phyloP scores from a whole-genome alignment of 768 basidiomycete species.

The Hydnomerulius pinastri region DNA sequence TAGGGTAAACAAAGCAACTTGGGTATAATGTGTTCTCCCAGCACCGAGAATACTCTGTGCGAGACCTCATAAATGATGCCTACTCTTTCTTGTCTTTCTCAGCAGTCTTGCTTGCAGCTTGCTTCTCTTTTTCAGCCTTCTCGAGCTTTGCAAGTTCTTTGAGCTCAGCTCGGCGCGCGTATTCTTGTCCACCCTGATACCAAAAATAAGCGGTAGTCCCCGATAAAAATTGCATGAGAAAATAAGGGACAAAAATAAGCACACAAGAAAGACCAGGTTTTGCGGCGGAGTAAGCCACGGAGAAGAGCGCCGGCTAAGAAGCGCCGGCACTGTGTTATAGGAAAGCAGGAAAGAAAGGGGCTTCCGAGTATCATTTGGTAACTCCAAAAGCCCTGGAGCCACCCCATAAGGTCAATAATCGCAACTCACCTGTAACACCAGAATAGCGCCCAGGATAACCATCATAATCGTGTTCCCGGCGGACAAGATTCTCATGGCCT shows the following conservation, averaged over 20 bases:
- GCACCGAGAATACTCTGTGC: background rate
- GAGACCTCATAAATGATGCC: background rate
- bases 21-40: background rate
- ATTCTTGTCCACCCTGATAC: constrained; percentile 83
- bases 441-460: constrained; percentile 61
- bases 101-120: constrained; percentile 2
- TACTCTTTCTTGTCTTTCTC: constrained; percentile 36
- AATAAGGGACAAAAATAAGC: constrained; percentile 9
- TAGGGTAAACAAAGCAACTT: constrained; percentile 8
- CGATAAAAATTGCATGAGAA: constrained; percentile 7
- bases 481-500: constrained; percentile 78
- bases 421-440: constrained; percentile 68
- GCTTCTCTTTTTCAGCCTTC: constrained; percentile 36
- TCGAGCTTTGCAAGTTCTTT: constrained; percentile 41
- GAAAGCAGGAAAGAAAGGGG: constrained; percentile 4
- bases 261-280: background rate
- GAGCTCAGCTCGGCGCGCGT: constrained; percentile 64
- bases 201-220: constrained; percentile 13
- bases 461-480: constrained; percentile 89
- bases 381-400: constrained; percentile 7
- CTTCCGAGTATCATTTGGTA: background rate
- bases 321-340: constrained; percentile 11
- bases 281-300: background rate
- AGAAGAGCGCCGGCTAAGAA: constrained; percentile 14
- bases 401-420: constrained; percentile 1